Base-by-base conservation (phyloP, 202 grass and related monocot genomes). In the Elaeis oleifera region DNA sequence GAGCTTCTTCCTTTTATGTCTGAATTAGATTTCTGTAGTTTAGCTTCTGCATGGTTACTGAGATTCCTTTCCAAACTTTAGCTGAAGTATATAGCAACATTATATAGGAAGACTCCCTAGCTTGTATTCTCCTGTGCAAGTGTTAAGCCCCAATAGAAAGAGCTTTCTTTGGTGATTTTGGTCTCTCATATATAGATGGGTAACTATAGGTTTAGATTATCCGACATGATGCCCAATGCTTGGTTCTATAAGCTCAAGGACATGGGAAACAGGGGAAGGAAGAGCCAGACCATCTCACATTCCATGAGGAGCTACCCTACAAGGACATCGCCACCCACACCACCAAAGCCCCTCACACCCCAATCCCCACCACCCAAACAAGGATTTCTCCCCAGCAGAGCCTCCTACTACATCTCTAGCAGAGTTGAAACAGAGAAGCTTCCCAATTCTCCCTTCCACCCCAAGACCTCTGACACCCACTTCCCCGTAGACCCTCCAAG, bases 161-260 rank as follows among this genome's bases (percentile, higher is more conserved):
- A 14, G 36, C 9, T 44, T 44, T 44, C 8, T 13, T 44, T 44
- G 36, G 36, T 44, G 36, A 44, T 13, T 44, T 44, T 44, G 36
- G 9, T 44, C 11, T 44, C 36, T 44, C 36, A 44, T 44, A 44
- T 13, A 44, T 44, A 32, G 58, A 91, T 95, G 89, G 89, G 81
- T 17, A 82, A 65, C 56, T 83, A 80, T 75, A 95, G 81, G 81
- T 95, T 95, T 68, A 77, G 73, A 50, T 21, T 95, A 5, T 95
- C 84, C 24, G 89, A 89, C 81, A 95, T 95, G 81, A 81, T 95
- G 50, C 89, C 89, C 2, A 89, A 95, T 78, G 84, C 79, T 17
- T 95, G 89, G 89, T 95, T 95, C 78, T 89, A 89, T 78, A 95
- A 89, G 81, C 72, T 95, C 22, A 83, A 81, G 4, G 81, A 85